Evolutionary conservation across 1,284 basidiomycete species (phyloP).

Genomic region (Marasmius tenuissimus): DNA sequence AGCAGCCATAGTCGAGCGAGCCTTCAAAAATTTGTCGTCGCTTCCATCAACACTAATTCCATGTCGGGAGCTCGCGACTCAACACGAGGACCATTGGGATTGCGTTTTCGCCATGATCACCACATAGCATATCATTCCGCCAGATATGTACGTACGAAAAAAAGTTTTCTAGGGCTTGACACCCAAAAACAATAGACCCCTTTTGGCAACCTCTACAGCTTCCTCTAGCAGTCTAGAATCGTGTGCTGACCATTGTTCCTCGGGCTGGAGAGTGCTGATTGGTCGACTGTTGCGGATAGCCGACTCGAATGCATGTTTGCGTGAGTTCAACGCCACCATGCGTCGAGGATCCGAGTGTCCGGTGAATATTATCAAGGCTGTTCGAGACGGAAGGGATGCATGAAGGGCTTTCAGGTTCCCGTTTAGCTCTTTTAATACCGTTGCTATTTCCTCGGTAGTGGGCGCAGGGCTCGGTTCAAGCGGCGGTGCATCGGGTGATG

Average conservation of each 20-base stretch:
- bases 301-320: constrained; percentile 73
- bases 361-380: constrained; percentile 82
- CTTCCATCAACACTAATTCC: constrained; percentile 57
- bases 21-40: constrained; percentile 22
- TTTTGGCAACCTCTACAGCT: constrained; percentile 74
- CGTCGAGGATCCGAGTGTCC: constrained; percentile 84
- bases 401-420: constrained; percentile 63
- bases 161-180: constrained; percentile 45
- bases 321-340: constrained; percentile 70
- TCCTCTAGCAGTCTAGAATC: constrained; percentile 80
- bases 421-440: constrained; percentile 53
- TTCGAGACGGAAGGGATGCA: constrained; percentile 68
- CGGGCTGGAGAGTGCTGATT: constrained; percentile 44
- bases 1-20: constrained; percentile 11
- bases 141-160: background rate
- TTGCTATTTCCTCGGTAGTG: constrained; percentile 34
- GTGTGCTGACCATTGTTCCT: constrained; percentile 66
- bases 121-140: background rate
- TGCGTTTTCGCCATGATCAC: constrained; percentile 49
- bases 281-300: constrained; percentile 59
- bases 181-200: constrained; percentile 82
- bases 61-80: constrained; percentile 48
- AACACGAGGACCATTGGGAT: constrained; percentile 52
- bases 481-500: constrained; percentile 35
- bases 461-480: constrained; percentile 31